phyloP scores from a whole-genome alignment of 2,329 filamentous ascomycete species.

The Cryphonectria radicalis region DNA sequence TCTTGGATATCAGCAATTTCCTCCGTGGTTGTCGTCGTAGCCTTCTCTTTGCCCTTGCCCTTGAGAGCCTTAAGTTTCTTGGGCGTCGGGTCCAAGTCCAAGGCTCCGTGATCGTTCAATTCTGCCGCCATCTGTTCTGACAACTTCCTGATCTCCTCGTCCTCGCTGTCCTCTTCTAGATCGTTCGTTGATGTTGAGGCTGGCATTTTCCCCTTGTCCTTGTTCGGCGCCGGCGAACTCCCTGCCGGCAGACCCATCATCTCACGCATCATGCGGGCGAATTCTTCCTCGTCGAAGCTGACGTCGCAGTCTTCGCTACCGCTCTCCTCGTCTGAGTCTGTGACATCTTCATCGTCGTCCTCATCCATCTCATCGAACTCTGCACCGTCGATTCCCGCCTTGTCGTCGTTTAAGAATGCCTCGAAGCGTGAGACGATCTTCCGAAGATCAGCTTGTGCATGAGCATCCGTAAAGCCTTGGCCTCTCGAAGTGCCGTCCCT shows the following conservation, averaged over 20 bases:
- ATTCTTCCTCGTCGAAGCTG: constrained; percentile 83
- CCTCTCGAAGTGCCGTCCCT: constrained; percentile 39
- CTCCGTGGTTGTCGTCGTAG: constrained; percentile 3
- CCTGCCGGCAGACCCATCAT: constrained; percentile 73
- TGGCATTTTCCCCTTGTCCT: constrained; percentile 20
- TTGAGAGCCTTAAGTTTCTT: constrained; percentile 40
- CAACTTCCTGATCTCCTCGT: constrained; percentile 66
- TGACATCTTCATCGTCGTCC: constrained; percentile 58
- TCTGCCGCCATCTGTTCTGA: constrained; percentile 74
- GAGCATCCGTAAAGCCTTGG: constrained; percentile 65
- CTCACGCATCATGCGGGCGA: constrained; percentile 85
- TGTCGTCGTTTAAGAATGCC: constrained; percentile 84
- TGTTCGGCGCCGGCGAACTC: constrained; percentile 4
- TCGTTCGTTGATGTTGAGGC: not conserved
- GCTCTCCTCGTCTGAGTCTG: constrained; percentile 48
- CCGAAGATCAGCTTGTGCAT: constrained; percentile 74
- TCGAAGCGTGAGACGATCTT: constrained; percentile 96
- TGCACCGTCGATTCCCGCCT: constrained; percentile 78
- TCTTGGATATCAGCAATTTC: constrained; percentile 33
- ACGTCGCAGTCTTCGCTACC: constrained; percentile 75
- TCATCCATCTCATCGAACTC: constrained; percentile 73
- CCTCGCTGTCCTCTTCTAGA: constrained; percentile 50
- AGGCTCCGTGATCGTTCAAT: constrained; percentile 68
- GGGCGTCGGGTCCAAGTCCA: constrained; percentile 54
- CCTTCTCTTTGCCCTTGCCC: constrained; percentile 29